phyloP scores from a whole-genome alignment of 2,329 filamentous ascomycete species.

The Microsporum canis region DNA sequence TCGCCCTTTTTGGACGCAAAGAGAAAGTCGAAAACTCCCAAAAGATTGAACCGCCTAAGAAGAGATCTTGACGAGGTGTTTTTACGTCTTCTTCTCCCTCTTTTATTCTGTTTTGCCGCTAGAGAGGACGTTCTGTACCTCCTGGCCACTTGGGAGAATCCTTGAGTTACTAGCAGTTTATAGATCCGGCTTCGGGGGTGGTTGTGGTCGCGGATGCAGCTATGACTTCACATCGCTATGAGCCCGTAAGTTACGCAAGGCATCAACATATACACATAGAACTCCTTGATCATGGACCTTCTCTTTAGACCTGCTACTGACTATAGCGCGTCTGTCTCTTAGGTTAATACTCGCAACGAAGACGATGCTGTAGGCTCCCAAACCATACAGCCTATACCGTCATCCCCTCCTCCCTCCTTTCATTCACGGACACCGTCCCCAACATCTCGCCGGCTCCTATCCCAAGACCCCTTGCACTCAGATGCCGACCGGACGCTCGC shows the following conservation, averaged over 20 bases:
- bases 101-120: not conserved
- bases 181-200: not conserved
- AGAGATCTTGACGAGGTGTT: not conserved
- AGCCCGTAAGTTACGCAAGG: slow-evolving; percentile 30
- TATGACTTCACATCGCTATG: slow-evolving; percentile 41
- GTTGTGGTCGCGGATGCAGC: not conserved
- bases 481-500: slow-evolving; percentile 70
- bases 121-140: not conserved
- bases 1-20: not conserved
- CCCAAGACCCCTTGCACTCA: slow-evolving; percentile 40
- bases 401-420: slow-evolving; percentile 60
- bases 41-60: not conserved
- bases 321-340: slow-evolving; percentile 10
- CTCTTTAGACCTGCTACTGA: not conserved
- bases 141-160: not conserved
- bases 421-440: slow-evolving; percentile 69
- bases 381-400: slow-evolving; percentile 24
- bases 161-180: not conserved
- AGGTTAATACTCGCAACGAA: slow-evolving; percentile 37
- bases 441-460: slow-evolving; percentile 42
- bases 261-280: not conserved
- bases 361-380: slow-evolving; percentile 27
- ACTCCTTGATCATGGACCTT: not conserved
- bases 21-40: not conserved
- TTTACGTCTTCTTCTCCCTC: not conserved